Percentiles rank a stretch among this genome's conserved stretches.
Conservation (phyloP, 2,329 filamentous ascomycete genomes). For the Fusarium humuli region DNA sequence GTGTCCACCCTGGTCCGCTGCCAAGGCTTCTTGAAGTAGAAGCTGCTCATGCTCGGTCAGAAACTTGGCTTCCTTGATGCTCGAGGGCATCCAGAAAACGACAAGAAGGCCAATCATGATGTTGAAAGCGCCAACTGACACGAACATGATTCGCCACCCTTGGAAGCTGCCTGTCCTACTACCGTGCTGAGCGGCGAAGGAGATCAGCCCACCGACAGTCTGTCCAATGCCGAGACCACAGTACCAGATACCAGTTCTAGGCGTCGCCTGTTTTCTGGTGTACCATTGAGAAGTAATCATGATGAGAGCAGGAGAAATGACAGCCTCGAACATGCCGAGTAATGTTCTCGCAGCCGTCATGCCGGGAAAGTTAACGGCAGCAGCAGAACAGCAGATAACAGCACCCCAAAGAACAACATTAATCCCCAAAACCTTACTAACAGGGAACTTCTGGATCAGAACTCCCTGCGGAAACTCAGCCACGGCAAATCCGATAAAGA, state of each 20-base stretch:
- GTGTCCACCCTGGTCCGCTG: constrained; percentile 5
- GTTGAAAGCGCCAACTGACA: constrained; percentile 4
- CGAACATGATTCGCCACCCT: constrained; percentile 14
- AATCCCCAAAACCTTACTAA: constrained; percentile 4
- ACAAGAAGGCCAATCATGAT: constrained; percentile 1
- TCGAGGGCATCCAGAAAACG: constrained; percentile 13
- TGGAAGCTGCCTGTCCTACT: constrained; percentile 1
- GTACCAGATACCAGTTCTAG: constrained; percentile 19
- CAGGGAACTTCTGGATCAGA: constrained; percentile 5
- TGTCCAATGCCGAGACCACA: constrained; percentile 12
- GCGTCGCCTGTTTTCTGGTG: constrained; percentile 5
- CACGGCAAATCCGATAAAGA: constrained; percentile 10
- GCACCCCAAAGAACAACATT: constrained; percentile 17
- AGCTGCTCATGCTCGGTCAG: constrained; percentile 5
- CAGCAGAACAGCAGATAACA: constrained; percentile 11
- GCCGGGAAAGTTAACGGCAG: constrained; percentile 2
- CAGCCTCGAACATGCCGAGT: constrained; percentile 20
- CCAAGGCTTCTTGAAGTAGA: constrained; percentile 6
- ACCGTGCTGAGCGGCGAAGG: constrained; percentile 10
- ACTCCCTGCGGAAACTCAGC: constrained; percentile 13
- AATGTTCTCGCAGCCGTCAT: constrained; percentile 14
- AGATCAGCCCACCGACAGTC: constrained; percentile 11
- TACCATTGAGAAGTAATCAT: constrained; percentile 22
- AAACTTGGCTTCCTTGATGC: constrained; percentile 8
- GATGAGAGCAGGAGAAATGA: neutral